Base-by-base conservation (phyloP, 352 stramenopile species). In the Globisporangium middletonii region DNA sequence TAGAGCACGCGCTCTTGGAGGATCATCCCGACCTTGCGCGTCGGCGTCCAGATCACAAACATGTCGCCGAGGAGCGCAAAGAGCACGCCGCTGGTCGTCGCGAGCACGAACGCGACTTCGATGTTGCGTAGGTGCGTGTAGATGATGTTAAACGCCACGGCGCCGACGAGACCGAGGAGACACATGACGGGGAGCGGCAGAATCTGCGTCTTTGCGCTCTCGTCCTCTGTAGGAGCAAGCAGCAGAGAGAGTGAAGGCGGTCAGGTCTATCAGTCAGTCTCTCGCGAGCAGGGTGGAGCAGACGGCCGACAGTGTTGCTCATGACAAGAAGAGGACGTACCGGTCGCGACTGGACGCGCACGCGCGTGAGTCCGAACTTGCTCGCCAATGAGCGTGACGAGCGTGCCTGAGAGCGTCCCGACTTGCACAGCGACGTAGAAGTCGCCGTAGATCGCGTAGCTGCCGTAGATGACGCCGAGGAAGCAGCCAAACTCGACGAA, bases 401-500 rank as follows among this genome's bases (percentile, higher is more conserved):
- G 57, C 69, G 91, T 92, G 16, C 82, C 85, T 4, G 85, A 94
- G 0, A 94, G 59, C 26, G 76, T 92, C 19, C 85, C 85, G 4
- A 90, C 75, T 73, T 94, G 85, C n/a, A 88, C 76, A 16, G 85
- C 85, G 27, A 92, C 83, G 11, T 88, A 57, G 5, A 94, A 58
- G 49, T 94, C 81, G 8, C 76, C 64, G 19, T 92, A 94, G 41
- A 92, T 92, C n/a, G 79, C 82, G 50, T 91, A 85, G 59, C 80
- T 92, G 13, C 85, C 85, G 56, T 94, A 94, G 50, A 94, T 94
- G 41, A 94, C 85, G 35, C 85, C 82, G n/a, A 94, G 58, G 41
- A 90, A 94, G 64, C 82, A 91, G 6, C 85, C 85, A 28, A 89
- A 66, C 51, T 94, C 85, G 45, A 94, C 85, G 55, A 94, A 94